Conservation (phyloP, 306 rosid genomes). For the Dryas octopetala region DNA sequence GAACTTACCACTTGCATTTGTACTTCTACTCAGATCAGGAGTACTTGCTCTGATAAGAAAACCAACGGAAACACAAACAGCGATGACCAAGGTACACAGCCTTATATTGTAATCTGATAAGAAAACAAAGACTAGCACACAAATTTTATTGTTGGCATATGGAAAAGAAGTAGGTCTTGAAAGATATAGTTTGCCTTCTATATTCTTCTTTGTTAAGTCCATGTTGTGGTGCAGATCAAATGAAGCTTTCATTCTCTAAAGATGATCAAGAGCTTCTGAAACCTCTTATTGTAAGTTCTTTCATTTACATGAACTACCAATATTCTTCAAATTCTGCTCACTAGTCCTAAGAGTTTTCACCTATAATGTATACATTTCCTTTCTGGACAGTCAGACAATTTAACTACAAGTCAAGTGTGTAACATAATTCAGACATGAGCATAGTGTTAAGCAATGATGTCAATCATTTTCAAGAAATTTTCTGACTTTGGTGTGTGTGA, state of each 20-base stretch:
- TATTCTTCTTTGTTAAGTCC: slow-evolving; percentile 4
- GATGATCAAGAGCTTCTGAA: slow-evolving; percentile 21
- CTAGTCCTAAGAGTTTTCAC: neutral
- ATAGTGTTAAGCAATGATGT: no score
- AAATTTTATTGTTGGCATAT: no score
- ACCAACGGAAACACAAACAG: no score
- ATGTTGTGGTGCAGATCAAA: slow-evolving; percentile 4
- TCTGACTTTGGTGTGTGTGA: neutral
- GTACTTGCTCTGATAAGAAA: no score
- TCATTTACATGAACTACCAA: no score
- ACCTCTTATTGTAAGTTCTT: slow-evolving; percentile 27
- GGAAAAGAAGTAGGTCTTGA: no score
- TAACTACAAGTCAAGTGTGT: slow-evolving; percentile 14
- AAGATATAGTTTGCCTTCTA: neutral
- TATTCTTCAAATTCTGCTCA: neutral
- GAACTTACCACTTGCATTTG: no score
- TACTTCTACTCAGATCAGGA: no score
- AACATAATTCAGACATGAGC: neutral
- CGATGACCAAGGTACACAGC: no score
- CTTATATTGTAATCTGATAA: no score
- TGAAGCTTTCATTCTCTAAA: slow-evolving; percentile 19
- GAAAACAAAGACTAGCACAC: no score
- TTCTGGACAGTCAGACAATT: slow-evolving; percentile 19
- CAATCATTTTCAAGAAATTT: neutral
- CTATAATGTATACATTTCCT: neutral